Conservation (phyloP, 768 basidiomycete species). For the Lactarius hengduanensis region DNA sequence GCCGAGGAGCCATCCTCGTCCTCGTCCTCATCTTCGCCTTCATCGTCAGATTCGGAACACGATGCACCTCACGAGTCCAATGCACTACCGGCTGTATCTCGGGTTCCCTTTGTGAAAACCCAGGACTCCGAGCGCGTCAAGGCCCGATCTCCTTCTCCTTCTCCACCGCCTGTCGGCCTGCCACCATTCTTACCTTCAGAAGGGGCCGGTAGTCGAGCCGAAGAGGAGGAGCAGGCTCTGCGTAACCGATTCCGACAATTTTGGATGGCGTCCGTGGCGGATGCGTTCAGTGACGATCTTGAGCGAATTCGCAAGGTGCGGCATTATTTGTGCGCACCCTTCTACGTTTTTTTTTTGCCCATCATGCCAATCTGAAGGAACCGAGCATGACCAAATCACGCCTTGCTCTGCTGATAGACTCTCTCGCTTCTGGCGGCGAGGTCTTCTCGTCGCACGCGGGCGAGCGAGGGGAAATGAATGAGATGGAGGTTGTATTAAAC, state of each 20-base stretch:
- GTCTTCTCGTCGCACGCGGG: slow-evolving; percentile 48
- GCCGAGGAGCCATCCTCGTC: slow-evolving; percentile 13
- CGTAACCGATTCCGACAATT: slow-evolving; percentile 75
- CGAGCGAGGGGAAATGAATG: slow-evolving; percentile 45
- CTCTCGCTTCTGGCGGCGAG: slow-evolving; percentile 75
- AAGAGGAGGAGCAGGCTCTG: slow-evolving; percentile 51
- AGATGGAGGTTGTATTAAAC: slow-evolving; percentile 74
- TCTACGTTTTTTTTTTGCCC: not conserved
- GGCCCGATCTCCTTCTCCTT: slow-evolving; percentile 35
- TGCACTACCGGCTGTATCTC: slow-evolving; percentile 11
- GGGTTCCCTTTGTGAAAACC: slow-evolving; percentile 3
- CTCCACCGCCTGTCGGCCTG: slow-evolving; percentile 39
- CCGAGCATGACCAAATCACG: slow-evolving; percentile 67
- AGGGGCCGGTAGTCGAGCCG: slow-evolving; percentile 35
- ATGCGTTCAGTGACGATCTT: slow-evolving; percentile 82
- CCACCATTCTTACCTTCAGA: slow-evolving; percentile 56
- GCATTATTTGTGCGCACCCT: slow-evolving; percentile 2
- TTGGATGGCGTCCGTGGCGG: slow-evolving; percentile 82
- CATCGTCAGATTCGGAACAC: slow-evolving; percentile 28
- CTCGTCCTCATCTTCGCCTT: slow-evolving; percentile 24
- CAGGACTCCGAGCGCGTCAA: slow-evolving; percentile 9
- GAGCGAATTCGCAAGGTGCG: slow-evolving; percentile 78
- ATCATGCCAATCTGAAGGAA: slow-evolving; percentile 42
- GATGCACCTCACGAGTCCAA: not conserved
- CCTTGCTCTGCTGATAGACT: slow-evolving; percentile 75